Base-by-base conservation (phyloP, 257 asterid species). In the Nicotiana knightiana region DNA sequence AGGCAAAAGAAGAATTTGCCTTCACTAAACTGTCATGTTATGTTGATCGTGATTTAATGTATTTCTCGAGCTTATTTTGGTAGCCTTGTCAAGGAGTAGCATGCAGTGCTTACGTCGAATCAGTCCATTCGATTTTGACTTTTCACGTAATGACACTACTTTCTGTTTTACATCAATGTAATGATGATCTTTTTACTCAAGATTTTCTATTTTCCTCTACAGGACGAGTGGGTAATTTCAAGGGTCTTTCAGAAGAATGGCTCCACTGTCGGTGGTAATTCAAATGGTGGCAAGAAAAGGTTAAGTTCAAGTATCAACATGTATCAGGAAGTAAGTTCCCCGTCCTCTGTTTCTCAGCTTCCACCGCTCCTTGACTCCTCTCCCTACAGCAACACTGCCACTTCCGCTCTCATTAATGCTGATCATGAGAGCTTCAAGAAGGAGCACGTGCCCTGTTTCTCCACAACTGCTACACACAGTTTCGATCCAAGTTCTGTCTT, bases 361-460 rank as follows among this genome's bases (percentile, higher is more conserved):
- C 98, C 98, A 66, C 90, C 96, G 11, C 93, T 93, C 1, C 93
- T 94, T 0, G 96, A 91, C 81, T 88, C 94, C 0, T 87, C 88
- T 1, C 75, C 87, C 2, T 88, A 82, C 87, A 8, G 82, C 32
- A 82, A 79, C 75, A 81, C 90, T 5, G 82, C 90, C 62, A 64
- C 87, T 6, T 87, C 97, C n/a, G 84, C 88, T 80, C 78, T 91
- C 9, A 80, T 79, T 3, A 90, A 6, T 28, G 79, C 26, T 24
- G 4, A 87, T 82, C 88, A 30, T 2, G 92, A 87, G 21, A 88
- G 89, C 87, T 86, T 78, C 86, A 26, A 84, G 5, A 88, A 88
- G 76, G 97, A 94, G 98, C 99, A 96, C 98, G 99, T 96, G 98
- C 88, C 99, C 99, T 96, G 99, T 93, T 96, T 96, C 99, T 96